Conservation (phyloP, 2,329 filamentous ascomycete genomes). For the Rhynchosporium secalis region DNA sequence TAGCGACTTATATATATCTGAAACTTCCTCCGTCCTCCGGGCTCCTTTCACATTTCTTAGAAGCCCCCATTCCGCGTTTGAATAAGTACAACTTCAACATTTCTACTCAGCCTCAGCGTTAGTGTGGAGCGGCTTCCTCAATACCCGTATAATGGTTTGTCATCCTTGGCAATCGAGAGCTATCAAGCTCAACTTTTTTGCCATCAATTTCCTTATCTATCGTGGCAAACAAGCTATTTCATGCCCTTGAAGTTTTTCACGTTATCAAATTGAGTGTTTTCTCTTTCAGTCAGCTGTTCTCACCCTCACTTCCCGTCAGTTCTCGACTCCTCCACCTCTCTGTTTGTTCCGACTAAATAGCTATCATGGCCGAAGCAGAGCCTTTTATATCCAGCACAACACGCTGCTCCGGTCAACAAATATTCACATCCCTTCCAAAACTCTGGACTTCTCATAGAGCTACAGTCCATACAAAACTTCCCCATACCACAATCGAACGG, state of each 20-base stretch:
- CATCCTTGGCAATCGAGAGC: neutral
- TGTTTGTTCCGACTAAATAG: neutral
- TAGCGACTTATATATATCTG: too few relatives aligned
- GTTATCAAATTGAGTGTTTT: neutral
- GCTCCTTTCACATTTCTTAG: too few relatives aligned
- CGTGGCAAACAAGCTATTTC: conserved; percentile 10
- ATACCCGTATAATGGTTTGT: neutral
- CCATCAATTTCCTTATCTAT: neutral
- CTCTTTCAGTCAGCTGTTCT: neutral
- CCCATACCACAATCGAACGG: conserved; percentile 20
- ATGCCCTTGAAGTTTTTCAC: too few relatives aligned
- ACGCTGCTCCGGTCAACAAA: conserved; percentile 3
- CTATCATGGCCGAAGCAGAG: conserved; percentile 12
- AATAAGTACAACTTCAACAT: neutral
- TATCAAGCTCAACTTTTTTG: neutral
- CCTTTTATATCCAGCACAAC: conserved; percentile 1
- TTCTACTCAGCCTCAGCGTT: conserved; percentile 5
- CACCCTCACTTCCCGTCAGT: neutral
- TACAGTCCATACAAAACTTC: conserved; percentile 10
- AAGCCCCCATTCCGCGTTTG: too few relatives aligned
- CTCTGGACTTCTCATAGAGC: conserved; percentile 16
- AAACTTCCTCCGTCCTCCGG: too few relatives aligned
- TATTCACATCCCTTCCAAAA: conserved; percentile 16
- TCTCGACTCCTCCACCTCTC: neutral
- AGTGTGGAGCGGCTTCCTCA: conserved; percentile 2